A percentile compares a stretch with the other conserved stretches of the same genome.
Evolutionary conservation across 1,284 basidiomycete species (phyloP).

Genomic region (Anthracocystis walkeri): DNA sequence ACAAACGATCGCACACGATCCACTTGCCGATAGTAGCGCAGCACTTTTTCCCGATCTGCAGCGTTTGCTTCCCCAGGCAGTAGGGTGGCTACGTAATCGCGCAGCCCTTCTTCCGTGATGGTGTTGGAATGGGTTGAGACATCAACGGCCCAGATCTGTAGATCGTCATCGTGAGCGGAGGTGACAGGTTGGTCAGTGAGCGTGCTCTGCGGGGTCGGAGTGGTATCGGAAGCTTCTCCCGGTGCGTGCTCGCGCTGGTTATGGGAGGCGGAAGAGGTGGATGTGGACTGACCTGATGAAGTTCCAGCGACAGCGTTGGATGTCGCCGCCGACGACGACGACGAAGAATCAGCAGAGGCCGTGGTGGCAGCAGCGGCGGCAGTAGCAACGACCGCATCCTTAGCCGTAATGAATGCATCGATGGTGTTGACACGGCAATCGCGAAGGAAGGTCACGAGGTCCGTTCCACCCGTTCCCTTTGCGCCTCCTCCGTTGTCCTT

Average conservation of each 20-base stretch:
- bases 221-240: not conserved
- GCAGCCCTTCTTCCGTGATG: constrained; percentile 14
- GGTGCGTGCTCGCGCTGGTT: not conserved
- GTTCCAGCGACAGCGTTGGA: not conserved
- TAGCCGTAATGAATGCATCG: constrained; percentile 53
- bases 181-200: constrained; percentile 23
- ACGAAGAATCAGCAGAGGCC: not conserved
- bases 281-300: constrained; percentile 46
- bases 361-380: not conserved
- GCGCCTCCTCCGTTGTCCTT: constrained; percentile 38
- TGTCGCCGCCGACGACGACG: constrained; percentile 1
- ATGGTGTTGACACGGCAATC: constrained; percentile 63
- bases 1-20: constrained; percentile 55
- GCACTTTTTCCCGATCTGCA: constrained; percentile 34
- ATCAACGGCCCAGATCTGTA: constrained; percentile 57
- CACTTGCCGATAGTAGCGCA: constrained; percentile 41
- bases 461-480: constrained; percentile 67
- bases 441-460: constrained; percentile 60
- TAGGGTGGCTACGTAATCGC: constrained; percentile 7
- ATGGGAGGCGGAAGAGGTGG: not conserved
- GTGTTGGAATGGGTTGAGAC: constrained; percentile 20
- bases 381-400: constrained; percentile 16
- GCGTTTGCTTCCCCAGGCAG: constrained; percentile 26
- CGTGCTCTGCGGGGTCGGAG: constrained; percentile 1
- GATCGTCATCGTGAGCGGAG: not conserved